Percentiles rank a stretch among this genome's conserved stretches.
Evolutionary conservation across 106 monocot genomes (phyloP).

Genomic region (Vanilla planifolia): DNA sequence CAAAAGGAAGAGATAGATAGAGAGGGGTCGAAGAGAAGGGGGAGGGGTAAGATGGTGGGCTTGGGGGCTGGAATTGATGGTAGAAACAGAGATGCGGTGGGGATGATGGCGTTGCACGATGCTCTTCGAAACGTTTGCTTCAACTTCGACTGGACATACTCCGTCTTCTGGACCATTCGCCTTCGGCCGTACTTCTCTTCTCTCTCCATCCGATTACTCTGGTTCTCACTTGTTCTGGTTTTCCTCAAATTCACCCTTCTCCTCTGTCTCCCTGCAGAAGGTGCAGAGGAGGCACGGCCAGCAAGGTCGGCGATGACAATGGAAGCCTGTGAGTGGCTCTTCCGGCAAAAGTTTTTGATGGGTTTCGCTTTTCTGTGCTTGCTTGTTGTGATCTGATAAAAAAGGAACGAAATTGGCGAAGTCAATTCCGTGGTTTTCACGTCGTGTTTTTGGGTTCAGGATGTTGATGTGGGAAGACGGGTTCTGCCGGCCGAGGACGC

Average conservation of each 20-base stretch:
- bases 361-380: background rate
- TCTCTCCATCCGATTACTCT: background rate
- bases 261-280: conserved; percentile 26
- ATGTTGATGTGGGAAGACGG: conserved; percentile 99
- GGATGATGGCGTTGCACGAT: conserved; percentile 93
- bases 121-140: conserved; percentile 84
- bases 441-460: conserved; percentile 21
- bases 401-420: background rate
- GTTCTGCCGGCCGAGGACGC: conserved; percentile 58
- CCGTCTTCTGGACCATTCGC: conserved; percentile 92
- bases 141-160: conserved; percentile 94
- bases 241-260: background rate
- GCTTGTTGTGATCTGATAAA: background rate
- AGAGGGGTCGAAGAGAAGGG: background rate
- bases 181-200: conserved; percentile 62
- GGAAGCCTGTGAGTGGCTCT: conserved; percentile 67
- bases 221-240: background rate
- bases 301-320: conserved; percentile 96
- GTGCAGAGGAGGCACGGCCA: conserved; percentile 83
- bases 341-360: too few species aligned
- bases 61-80: conserved; percentile 31
- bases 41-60: conserved; percentile 33
- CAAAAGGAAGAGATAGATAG: conserved; percentile 13
- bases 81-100: conserved; percentile 61
- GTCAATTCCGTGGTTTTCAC: background rate